Base-by-base conservation (phyloP, 257 asterid species). In the Petunia secreta region DNA sequence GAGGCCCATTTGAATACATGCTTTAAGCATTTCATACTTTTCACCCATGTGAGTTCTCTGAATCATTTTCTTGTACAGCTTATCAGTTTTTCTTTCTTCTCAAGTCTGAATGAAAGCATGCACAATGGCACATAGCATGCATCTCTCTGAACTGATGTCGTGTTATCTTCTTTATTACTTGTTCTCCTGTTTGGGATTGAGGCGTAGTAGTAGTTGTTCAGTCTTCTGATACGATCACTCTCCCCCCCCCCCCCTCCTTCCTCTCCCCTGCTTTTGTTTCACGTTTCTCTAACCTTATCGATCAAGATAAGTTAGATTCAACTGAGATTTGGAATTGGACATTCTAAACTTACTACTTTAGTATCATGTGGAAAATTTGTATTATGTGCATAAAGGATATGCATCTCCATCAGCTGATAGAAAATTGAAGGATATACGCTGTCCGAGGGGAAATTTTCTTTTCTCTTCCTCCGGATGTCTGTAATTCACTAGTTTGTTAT, bases 1-100 rank as follows among this genome's bases (percentile, higher is more conserved):
- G 97, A 92, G 78, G 97, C 97, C 57, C 97, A 92, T 89, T 89
- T 92, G 69, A 92, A 92, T 84, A 92, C 97, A 46, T 92, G 97
- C 90, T 92, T 92, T 87, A 92, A 92, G 87, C 97, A 92, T 79
- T 91, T 92, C 82, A 89, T 89, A 62, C 83, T 92, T 66, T 92
- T 91, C 79, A 92, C 97, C 59, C 88, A 90, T 83, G 97, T 92
- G 88, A 91, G 97, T 79, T 80, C 75, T 81, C 64, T 4, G 15
- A 36, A 34, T 53, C 50, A 48, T 13, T 71, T 71, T 37, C 62
- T 71, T 71, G 77, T 11, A 44, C 44, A 48, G 44, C 25, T 5
- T 71, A 34, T 44, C 50, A 36, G 6, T 34, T 34, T 71, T 25
- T 34, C 43, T 71, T 71, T 34, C 43, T 1, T 48, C 11, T 25